Evolutionary conservation across 495 filamentous ascomycete genomes (phyloP), one percentile per base, ranked within the genome.

Genomic region (Lasiosphaeria ovina): DNA sequence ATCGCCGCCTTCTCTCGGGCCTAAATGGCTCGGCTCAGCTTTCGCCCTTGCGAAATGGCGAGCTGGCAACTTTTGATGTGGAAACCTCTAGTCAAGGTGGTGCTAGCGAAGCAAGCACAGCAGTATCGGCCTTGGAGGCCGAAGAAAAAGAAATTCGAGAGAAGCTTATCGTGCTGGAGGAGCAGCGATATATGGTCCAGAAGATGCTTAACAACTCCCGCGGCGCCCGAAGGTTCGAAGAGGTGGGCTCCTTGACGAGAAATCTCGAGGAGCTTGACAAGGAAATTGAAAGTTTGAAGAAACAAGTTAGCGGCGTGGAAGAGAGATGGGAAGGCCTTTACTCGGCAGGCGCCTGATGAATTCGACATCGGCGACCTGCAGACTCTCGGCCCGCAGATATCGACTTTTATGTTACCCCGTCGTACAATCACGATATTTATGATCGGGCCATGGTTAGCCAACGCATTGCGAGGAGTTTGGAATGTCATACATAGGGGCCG

Each of bases 141-240:
- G 91, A 95, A 67, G 95, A 98, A 69, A 96, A 93, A 65, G 86
- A 91, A 35, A 73, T 96, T 1, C 82, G 89, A 11, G 93, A 98
- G 66, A 78, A 85, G 45, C 74, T 98, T 16, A 91, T 96, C 47
- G 90, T 98, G 31, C 79, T 98, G 0, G 94, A 98, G 75, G 94
- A 98, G 70, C 94, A 98, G 73, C 85, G 85, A 69, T 97, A 97
- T 69, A 83, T 98, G 68, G 92, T 98, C 0, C 82, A 85, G 16
- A 88, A 90, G 64, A 97, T 97, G 92, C 82, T 98, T 51, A 85
- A 80, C 6, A 87, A 89, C 51, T 93, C 94, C 3, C 89, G 87
- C 54, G 89, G 86, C 60, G 82, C 87, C 38, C 81, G 94, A 56
- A 87, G 88, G 63, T 96, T 97, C 60, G 94, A 98, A 69, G 94